phyloP scores from a whole-genome alignment of 73 alveolate species.

The Uronychia binucleata region DNA sequence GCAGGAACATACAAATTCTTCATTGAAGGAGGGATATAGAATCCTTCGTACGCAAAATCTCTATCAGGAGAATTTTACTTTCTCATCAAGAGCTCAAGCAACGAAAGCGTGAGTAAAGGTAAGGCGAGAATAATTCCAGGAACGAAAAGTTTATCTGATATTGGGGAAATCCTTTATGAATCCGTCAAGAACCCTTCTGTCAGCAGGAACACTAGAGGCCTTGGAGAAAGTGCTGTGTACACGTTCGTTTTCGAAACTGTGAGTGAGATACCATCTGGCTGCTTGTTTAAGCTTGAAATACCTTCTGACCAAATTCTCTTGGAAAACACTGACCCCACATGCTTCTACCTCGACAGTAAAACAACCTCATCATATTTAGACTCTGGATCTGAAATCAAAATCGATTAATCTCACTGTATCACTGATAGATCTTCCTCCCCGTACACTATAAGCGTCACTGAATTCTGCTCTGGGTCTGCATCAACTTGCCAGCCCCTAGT shows the following conservation, averaged over 20 bases:
- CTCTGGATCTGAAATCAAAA: not conserved
- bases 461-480: conserved; percentile 31
- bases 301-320: conserved; percentile 4
- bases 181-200: not conserved
- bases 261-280: not conserved
- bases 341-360: not conserved
- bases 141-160: not conserved
- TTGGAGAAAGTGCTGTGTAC: not conserved
- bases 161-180: not conserved
- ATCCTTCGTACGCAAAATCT: not conserved
- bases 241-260: not conserved
- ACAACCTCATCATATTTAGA: not conserved
- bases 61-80: not conserved
- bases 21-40: not conserved
- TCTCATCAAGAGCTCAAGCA: not conserved
- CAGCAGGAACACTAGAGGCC: not conserved
- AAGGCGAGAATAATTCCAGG: not conserved
- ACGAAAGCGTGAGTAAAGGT: not conserved
- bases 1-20: not conserved
- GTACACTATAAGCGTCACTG: not conserved
- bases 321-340: not conserved
- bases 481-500: conserved; percentile 14
- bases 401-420: not conserved
- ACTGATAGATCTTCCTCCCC: not conserved
- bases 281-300: not conserved